A percentile compares a stretch with the other conserved stretches of the same genome.
These are phyloP conservation scores for Polytrichum commune DNA, from an alignment of 225 moss, liverwort and hornwort species.

Conservation along the genomic window DNA sequence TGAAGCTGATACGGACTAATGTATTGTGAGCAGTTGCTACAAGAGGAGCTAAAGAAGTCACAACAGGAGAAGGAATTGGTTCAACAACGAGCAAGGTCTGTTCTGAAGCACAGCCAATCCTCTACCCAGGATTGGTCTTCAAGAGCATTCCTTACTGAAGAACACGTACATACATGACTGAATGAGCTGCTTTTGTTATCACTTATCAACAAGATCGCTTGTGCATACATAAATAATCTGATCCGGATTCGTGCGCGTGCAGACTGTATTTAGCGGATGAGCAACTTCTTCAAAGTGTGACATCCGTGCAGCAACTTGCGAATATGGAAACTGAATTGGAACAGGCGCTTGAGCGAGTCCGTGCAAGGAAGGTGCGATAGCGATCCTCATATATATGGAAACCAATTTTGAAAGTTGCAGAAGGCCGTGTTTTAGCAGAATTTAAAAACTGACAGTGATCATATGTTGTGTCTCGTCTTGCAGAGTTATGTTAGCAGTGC, in stretches of 20 bases:
- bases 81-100: slow-evolving; percentile 31
- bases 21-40: slow-evolving; percentile 24
- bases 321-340: slow-evolving; percentile 47
- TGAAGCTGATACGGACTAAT: background rate
- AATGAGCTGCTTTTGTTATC: no score
- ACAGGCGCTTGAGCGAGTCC: slow-evolving; percentile 45
- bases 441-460: no score
- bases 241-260: background rate
- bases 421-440: background rate
- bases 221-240: no score
- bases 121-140: background rate
- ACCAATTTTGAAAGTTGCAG: no score
- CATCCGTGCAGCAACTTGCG: slow-evolving; percentile 37
- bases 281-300: slow-evolving; percentile 34
- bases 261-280: slow-evolving; percentile 42
- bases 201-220: no score
- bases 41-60: slow-evolving; percentile 44
- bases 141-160: background rate
- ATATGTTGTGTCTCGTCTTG: slow-evolving; percentile 2
- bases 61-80: slow-evolving; percentile 40
- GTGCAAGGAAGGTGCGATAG: slow-evolving; percentile 30
- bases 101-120: background rate
- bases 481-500: slow-evolving; percentile 43
- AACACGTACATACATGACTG: no score
- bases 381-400: background rate